A percentile compares a stretch with the other conserved stretches of the same genome.
These are phyloP conservation scores for Yamadazyma diddensiae DNA, from an alignment of 1,139 yeast species.

Conservation along the genomic window DNA sequence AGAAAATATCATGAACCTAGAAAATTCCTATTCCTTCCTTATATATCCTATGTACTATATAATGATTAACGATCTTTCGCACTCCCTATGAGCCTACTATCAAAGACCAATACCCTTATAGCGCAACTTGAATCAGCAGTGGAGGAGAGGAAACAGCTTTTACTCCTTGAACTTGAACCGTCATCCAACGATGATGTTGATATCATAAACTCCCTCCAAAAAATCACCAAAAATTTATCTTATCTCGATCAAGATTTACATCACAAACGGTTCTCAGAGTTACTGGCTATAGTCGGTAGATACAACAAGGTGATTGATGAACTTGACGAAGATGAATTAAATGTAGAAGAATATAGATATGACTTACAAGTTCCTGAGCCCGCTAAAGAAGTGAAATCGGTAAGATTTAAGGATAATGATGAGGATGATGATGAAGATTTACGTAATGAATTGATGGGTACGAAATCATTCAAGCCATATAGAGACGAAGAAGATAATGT, in stretches of 20 bases:
- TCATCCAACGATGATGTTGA: slow-evolving; percentile 55
- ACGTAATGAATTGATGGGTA: slow-evolving; percentile 17
- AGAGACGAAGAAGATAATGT: slow-evolving; percentile 30
- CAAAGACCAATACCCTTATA: slow-evolving; percentile 12
- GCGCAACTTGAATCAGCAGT: slow-evolving; percentile 41
- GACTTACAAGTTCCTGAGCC: slow-evolving; percentile 5
- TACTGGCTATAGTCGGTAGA: slow-evolving; percentile 13
- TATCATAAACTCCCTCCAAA: slow-evolving; percentile 39
- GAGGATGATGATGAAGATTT: slow-evolving; percentile 23
- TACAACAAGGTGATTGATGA: slow-evolving; percentile 22
- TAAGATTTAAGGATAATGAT: slow-evolving; percentile 48
- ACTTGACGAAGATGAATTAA: slow-evolving; percentile 29
- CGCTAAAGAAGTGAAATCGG: slow-evolving; percentile 35
- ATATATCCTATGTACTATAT: too few relatives aligned
- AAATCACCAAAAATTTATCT: slow-evolving; percentile 28
- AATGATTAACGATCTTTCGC: slow-evolving; percentile 5
- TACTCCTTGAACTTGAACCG: slow-evolving; percentile 42
- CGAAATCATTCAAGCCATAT: slow-evolving; percentile 35
- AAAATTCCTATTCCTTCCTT: too few relatives aligned
- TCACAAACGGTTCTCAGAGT: not conserved
- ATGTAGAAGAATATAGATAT: slow-evolving; percentile 36
- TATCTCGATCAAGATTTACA: slow-evolving; percentile 25
- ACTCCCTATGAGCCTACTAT: slow-evolving; percentile 9
- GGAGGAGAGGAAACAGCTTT: slow-evolving; percentile 51
- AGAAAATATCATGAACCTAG: too few relatives aligned